These are phyloP conservation scores for Barbarea vulgaris DNA, from an alignment of 345 rosid species.

Conservation along the genomic window DNA sequence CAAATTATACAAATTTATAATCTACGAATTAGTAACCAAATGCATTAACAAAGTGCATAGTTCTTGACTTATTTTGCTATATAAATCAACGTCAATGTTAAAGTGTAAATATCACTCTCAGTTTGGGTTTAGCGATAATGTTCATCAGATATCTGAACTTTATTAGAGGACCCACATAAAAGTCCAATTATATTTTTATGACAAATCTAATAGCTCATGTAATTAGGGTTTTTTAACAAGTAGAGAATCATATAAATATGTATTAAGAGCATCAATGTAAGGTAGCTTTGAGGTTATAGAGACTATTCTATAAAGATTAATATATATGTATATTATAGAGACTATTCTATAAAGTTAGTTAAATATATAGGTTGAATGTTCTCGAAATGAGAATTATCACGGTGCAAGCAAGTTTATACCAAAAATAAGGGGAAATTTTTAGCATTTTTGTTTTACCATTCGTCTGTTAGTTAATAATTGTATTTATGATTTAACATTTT, in stretches of 20 bases:
- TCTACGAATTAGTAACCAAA: neutral
- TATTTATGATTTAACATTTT: too few species aligned
- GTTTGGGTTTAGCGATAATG: neutral
- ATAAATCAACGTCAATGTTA: neutral
- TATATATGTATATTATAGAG: conserved; percentile 36
- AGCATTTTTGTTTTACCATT: neutral
- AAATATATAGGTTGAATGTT: neutral
- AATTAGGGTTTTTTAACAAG: too few species aligned
- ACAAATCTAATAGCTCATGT: too few species aligned
- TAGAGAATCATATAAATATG: too few species aligned
- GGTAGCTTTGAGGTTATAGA: too few species aligned
- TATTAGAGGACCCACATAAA: too few species aligned
- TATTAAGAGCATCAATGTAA: too few species aligned
- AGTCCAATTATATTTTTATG: too few species aligned
- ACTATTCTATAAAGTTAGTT: conserved; percentile 15
- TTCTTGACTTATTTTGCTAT: neutral
- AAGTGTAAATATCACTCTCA: neutral
- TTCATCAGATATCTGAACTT: conserved; percentile 53
- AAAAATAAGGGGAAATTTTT: neutral
- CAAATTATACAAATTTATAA: too few species aligned
- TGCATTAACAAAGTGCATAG: neutral
- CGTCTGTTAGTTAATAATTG: neutral
- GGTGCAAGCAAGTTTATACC: conserved; percentile 6
- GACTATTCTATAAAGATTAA: too few species aligned
- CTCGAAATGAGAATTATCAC: conserved; percentile 2